Conservation (phyloP, 2,329 filamentous ascomycete genomes). For the Trichoderma semiorbis region DNA sequence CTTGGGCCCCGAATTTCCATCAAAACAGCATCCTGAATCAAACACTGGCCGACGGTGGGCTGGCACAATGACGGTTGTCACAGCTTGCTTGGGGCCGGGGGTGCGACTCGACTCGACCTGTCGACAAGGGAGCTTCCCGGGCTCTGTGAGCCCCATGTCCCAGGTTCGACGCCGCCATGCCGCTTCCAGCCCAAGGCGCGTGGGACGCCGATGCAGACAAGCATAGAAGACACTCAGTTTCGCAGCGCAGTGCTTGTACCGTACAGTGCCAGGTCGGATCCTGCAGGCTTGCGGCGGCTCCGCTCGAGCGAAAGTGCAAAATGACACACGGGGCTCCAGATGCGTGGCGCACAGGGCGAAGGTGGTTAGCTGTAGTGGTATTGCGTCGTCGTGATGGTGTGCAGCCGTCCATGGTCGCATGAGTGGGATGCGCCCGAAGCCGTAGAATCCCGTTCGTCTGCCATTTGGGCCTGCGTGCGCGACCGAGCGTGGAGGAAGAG, state of each 20-base stretch:
- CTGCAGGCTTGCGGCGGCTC: conserved; percentile 17
- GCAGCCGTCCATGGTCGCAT: conserved; percentile 9
- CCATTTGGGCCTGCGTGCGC: not conserved
- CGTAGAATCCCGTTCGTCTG: conserved; percentile 6
- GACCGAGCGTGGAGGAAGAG: not conserved
- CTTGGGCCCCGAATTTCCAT: not conserved
- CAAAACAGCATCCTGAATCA: conserved; percentile 10
- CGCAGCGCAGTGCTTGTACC: not conserved
- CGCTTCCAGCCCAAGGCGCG: conserved; percentile 11
- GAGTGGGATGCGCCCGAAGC: conserved; percentile 13
- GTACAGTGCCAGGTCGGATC: conserved; percentile 12
- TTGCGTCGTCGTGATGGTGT: conserved; percentile 14
- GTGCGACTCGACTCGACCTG: conserved; percentile 11
- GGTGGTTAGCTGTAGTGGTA: conserved; percentile 15
- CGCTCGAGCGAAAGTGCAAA: conserved; percentile 2
- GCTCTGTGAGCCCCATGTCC: not conserved
- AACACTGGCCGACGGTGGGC: conserved; percentile 13
- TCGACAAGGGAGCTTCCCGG: conserved; percentile 7
- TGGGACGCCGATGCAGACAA: conserved; percentile 16
- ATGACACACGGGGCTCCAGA: conserved; percentile 7
- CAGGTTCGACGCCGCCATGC: not conserved
- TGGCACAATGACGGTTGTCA: conserved; percentile 14
- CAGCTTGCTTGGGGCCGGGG: conserved; percentile 11
- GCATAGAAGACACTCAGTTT: not conserved
- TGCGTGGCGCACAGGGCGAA: conserved; percentile 13